Percentiles rank a stretch among this genome's conserved stretches.
These are phyloP conservation scores for Russula vinacea DNA, from an alignment of 768 basidiomycete species.

Conservation along the genomic window DNA sequence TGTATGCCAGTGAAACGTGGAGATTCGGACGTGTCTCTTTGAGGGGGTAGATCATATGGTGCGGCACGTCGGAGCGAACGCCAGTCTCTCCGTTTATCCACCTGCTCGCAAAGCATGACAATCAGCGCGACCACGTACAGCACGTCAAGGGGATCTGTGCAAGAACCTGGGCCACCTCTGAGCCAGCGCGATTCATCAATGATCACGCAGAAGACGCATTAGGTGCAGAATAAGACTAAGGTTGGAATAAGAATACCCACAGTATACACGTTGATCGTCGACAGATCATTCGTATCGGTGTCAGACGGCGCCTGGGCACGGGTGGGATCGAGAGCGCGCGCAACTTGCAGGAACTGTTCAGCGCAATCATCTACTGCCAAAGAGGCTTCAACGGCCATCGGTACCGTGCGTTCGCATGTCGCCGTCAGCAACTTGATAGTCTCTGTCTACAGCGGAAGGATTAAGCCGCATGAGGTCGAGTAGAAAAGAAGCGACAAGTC, in stretches of 20 bases:
- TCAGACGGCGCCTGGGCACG: conserved; percentile 27
- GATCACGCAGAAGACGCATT: background rate
- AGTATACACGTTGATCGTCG: conserved; percentile 32
- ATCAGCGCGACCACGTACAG: background rate
- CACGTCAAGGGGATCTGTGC: background rate
- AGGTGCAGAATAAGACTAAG: too few species aligned
- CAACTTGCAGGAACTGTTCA: conserved; percentile 35
- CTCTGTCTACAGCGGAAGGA: conserved; percentile 36
- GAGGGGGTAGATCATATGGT: conserved; percentile 38
- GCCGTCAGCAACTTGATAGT: conserved; percentile 37
- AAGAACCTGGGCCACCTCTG: conserved; percentile 55
- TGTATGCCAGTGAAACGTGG: conserved; percentile 35
- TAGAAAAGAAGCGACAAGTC: background rate
- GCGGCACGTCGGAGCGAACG: conserved; percentile 53
- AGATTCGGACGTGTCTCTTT: conserved; percentile 37
- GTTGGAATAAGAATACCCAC: conserved; percentile 22
- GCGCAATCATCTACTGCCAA: conserved; percentile 31
- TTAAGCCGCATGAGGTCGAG: too few species aligned
- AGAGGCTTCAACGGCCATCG: conserved; percentile 42
- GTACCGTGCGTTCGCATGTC: conserved; percentile 44
- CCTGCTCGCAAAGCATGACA: conserved; percentile 37
- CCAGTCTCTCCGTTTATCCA: conserved; percentile 55
- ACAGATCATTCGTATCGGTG: conserved; percentile 32
- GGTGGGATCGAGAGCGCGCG: conserved; percentile 30
- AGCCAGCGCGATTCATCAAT: background rate